Conservation (phyloP, 1,284 basidiomycete genomes). For the Cutaneotrichosporon dermatis region DNA sequence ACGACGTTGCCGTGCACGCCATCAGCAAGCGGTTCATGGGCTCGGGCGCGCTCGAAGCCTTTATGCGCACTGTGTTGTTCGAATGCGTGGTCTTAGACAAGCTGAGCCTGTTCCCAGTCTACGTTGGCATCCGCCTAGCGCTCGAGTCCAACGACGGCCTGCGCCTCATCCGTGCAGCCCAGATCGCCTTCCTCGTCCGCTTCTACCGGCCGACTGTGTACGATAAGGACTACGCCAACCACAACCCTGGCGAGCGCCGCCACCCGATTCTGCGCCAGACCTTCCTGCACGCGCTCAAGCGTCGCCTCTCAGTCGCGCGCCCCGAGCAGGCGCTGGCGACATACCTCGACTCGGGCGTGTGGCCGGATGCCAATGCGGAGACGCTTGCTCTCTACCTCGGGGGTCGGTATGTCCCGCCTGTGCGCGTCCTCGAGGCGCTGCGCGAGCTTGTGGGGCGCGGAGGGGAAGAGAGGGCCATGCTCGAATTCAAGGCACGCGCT, state of each 20-base stretch:
- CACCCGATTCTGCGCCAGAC: slow-evolving; percentile 31
- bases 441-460: slow-evolving; percentile 11
- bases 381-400: slow-evolving; percentile 25
- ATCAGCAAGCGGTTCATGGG: slow-evolving; percentile 71
- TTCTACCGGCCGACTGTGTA: slow-evolving; percentile 31
- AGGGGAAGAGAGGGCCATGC: neutral
- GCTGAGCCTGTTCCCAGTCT: slow-evolving; percentile 65
- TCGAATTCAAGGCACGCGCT: slow-evolving; percentile 23
- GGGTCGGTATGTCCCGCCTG: slow-evolving; percentile 25
- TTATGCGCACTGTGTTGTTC: slow-evolving; percentile 69
- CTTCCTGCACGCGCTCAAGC: slow-evolving; percentile 23
- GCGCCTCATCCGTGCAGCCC: slow-evolving; percentile 20
- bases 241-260: slow-evolving; percentile 22
- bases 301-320: neutral
- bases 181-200: slow-evolving; percentile 24
- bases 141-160: slow-evolving; percentile 2
- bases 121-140: slow-evolving; percentile 57
- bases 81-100: slow-evolving; percentile 89
- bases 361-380: neutral
- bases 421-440: slow-evolving; percentile 25
- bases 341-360: neutral
- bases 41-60: slow-evolving; percentile 55
- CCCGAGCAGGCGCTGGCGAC: neutral
- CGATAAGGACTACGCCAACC: slow-evolving; percentile 22
- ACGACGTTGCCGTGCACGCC: slow-evolving; percentile 66